A percentile compares a stretch with the other conserved stretches of the same genome.
Evolutionary conservation across 352 stramenopile genomes (phyloP).

Genomic region (Stramenopiles sp.): DNA sequence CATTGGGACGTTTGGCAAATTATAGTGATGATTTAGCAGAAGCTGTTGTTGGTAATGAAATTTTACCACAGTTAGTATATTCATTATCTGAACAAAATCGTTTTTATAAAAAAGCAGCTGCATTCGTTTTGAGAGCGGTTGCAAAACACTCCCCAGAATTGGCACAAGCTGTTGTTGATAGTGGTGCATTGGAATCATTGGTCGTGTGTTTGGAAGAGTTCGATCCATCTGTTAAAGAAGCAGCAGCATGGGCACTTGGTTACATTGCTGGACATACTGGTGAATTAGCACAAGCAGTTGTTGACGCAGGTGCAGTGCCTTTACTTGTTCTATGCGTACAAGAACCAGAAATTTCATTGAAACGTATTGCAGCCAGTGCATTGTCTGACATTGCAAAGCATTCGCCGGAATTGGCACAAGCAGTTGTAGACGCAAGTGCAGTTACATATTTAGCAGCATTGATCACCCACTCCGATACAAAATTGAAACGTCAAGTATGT

Average conservation of each 20-base stretch:
- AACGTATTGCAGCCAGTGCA: slow-evolving; percentile 70
- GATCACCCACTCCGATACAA: slow-evolving; percentile 75
- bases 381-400: slow-evolving; percentile 82
- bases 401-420: slow-evolving; percentile 73
- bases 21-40: slow-evolving; percentile 82
- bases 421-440: slow-evolving; percentile 69
- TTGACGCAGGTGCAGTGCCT: slow-evolving; percentile 70
- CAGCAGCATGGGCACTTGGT: slow-evolving; percentile 75
- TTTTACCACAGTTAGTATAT: slow-evolving; percentile 85
- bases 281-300: slow-evolving; percentile 72
- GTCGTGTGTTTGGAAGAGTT: slow-evolving; percentile 83
- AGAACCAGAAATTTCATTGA: slow-evolving; percentile 78
- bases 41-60: slow-evolving; percentile 77
- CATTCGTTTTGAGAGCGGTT: slow-evolving; percentile 73
- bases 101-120: slow-evolving; percentile 84
- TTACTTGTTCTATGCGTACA: slow-evolving; percentile 83
- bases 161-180: slow-evolving; percentile 76
- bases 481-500: slow-evolving; percentile 71
- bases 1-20: slow-evolving; percentile 71
- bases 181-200: slow-evolving; percentile 61
- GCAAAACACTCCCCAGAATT: slow-evolving; percentile 81
- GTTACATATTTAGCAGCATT: slow-evolving; percentile 75
- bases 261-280: slow-evolving; percentile 81
- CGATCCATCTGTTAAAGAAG: slow-evolving; percentile 78
- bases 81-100: slow-evolving; percentile 78